Evolutionary conservation across 2,329 filamentous ascomycete genomes (phyloP).

Genomic region (Clonostachys sp.): DNA sequence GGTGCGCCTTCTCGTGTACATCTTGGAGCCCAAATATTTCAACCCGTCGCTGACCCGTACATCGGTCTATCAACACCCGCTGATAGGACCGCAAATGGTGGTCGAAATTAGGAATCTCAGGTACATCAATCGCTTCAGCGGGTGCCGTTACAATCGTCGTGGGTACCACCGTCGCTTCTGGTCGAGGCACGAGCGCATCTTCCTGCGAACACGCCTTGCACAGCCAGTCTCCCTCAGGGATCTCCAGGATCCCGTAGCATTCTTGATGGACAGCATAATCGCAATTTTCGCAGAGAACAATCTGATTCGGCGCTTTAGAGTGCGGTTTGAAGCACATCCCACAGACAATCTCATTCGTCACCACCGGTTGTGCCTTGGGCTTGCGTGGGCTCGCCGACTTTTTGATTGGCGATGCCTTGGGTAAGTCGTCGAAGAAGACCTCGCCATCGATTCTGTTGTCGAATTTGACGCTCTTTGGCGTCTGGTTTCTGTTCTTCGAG

Average conservation of each 20-base stretch:
- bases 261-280: conserved; percentile 58
- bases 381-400: conserved; percentile 10
- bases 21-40: conserved; percentile 55
- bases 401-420: conserved; percentile 22
- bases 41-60: conserved; percentile 50
- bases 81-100: conserved; percentile 49
- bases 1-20: conserved; percentile 65
- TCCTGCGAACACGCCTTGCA: conserved; percentile 53
- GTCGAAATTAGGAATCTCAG: conserved; percentile 52
- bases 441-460: conserved; percentile 32
- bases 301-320: conserved; percentile 54
- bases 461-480: conserved; percentile 53
- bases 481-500: conserved; percentile 34
- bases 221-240: conserved; percentile 60
- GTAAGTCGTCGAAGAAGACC: conserved; percentile 47
- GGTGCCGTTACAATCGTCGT: conserved; percentile 6
- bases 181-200: conserved; percentile 20
- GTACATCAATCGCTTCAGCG: conserved; percentile 21
- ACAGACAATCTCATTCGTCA: conserved; percentile 50
- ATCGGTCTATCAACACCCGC: conserved; percentile 52
- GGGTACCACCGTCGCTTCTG: conserved; percentile 15
- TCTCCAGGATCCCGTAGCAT: conserved; percentile 51
- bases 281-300: conserved; percentile 61
- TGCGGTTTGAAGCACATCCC: conserved; percentile 52
- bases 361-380: conserved; percentile 18